Percentiles rank a stretch among this genome's conserved stretches.
phyloP scores from a whole-genome alignment of 1,284 basidiomycete species.

The Cryptococcus hybrid region DNA sequence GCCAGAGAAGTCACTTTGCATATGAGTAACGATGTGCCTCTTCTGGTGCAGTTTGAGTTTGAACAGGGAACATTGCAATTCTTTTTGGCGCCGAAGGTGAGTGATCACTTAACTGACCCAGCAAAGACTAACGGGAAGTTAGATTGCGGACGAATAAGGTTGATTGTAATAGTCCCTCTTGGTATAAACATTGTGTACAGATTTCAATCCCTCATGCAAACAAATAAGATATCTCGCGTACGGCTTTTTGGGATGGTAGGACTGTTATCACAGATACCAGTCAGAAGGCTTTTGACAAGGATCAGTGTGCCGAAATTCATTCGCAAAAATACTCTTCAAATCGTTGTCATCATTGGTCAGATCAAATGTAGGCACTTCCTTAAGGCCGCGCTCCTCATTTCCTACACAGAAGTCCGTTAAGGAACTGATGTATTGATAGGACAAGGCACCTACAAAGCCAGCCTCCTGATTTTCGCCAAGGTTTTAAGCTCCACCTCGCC shows the following conservation, averaged over 20 bases:
- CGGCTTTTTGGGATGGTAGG: conserved; percentile 29
- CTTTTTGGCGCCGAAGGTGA: conserved; percentile 48
- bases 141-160: conserved; percentile 27
- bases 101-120: conserved; percentile 5
- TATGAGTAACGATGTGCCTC: conserved; percentile 88
- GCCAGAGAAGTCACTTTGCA: conserved; percentile 71
- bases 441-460: conserved; percentile 29
- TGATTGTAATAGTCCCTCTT: background rate
- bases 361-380: conserved; percentile 33
- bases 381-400: conserved; percentile 33
- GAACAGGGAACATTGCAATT: conserved; percentile 50
- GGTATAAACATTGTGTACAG: background rate
- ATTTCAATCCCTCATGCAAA: background rate
- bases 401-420: conserved; percentile 17
- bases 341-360: conserved; percentile 22
- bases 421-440: background rate
- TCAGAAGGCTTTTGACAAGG: background rate
- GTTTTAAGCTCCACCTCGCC: conserved; percentile 33
- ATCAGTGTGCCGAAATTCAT: conserved; percentile 5
- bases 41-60: conserved; percentile 64
- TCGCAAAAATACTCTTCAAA: conserved; percentile 35
- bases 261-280: conserved; percentile 14
- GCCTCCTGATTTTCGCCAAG: conserved; percentile 41
- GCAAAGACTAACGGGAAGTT: background rate
- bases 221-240: too few relatives aligned